A percentile compares a stretch with the other conserved stretches of the same genome.
phyloP scores from a whole-genome alignment of 257 asterid species.

The Solanum stenotomum region DNA sequence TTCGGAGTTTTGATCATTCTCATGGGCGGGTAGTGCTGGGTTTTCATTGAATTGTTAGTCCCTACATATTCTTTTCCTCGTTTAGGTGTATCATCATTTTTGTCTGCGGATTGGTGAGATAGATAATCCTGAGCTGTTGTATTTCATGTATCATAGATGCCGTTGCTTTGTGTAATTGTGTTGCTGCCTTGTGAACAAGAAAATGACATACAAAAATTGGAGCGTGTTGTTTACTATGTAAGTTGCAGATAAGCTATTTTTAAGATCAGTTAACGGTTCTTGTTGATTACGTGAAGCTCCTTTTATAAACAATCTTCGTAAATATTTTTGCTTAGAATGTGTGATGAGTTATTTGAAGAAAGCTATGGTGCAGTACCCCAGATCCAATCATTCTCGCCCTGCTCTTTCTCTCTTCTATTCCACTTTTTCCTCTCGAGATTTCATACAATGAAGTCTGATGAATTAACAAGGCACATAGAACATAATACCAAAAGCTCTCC shows the following conservation, averaged over 20 bases:
- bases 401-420: background rate
- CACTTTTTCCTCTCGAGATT: background rate
- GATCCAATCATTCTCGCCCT: background rate
- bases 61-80: conserved; percentile 3
- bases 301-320: background rate
- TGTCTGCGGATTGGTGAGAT: conserved; percentile 28
- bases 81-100: conserved; percentile 39
- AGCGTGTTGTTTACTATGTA: background rate
- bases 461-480: background rate
- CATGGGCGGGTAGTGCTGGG: conserved; percentile 20
- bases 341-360: background rate
- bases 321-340: background rate
- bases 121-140: conserved; percentile 10
- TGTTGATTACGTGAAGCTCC: background rate
- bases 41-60: conserved; percentile 7
- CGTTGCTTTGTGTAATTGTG: conserved; percentile 28
- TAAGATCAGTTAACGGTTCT: background rate
- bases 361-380: background rate
- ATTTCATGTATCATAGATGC: conserved; percentile 38
- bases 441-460: background rate
- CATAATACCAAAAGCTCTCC: background rate
- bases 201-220: background rate
- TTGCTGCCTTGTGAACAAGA: conserved; percentile 12
- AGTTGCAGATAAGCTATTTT: background rate
- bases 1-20: conserved; percentile 11